A percentile compares a stretch with the other conserved stretches of the same genome.
Evolutionary conservation across 2,329 filamentous ascomycete species (phyloP).

Genomic region (Neofusicoccum sp.): DNA sequence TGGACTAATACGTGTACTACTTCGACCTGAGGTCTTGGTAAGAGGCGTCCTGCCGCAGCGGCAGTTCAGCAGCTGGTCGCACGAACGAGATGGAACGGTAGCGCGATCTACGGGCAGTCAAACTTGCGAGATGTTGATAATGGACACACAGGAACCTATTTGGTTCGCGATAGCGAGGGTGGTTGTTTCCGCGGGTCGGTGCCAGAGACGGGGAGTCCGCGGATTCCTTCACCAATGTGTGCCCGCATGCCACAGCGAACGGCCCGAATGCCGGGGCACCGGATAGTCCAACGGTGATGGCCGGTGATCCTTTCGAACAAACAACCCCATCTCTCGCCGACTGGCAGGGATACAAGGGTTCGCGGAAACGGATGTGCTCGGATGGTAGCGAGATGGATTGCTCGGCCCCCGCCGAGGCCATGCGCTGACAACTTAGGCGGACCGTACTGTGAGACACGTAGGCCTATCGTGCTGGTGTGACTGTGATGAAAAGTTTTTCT

Average conservation of each 20-base stretch:
- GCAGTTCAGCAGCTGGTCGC: no score
- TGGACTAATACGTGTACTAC: no score
- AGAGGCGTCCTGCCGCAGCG: slow-evolving; percentile 8
- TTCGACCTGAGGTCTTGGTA: no score
- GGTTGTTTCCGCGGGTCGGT: background rate
- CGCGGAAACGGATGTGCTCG: slow-evolving; percentile 16
- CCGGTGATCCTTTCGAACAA: background rate
- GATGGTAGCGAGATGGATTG: background rate
- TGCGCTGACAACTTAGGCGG: background rate
- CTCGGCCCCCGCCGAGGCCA: background rate
- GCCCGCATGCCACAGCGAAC: background rate
- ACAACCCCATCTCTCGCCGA: background rate
- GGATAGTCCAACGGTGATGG: slow-evolving; percentile 1
- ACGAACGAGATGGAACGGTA: background rate
- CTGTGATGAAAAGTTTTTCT: no score
- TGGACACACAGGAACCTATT: background rate
- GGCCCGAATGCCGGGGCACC: slow-evolving; percentile 7
- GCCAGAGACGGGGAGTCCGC: background rate
- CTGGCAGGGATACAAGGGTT: slow-evolving; percentile 14
- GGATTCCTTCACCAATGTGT: background rate
- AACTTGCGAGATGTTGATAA: background rate
- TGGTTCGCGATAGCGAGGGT: background rate
- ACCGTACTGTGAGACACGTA: background rate
- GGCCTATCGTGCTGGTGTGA: no score
- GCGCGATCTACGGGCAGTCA: background rate